A percentile compares a stretch with the other conserved stretches of the same genome.
Conservation (phyloP, 495 filamentous ascomycete genomes). For the Xylaria flabelliformis region DNA sequence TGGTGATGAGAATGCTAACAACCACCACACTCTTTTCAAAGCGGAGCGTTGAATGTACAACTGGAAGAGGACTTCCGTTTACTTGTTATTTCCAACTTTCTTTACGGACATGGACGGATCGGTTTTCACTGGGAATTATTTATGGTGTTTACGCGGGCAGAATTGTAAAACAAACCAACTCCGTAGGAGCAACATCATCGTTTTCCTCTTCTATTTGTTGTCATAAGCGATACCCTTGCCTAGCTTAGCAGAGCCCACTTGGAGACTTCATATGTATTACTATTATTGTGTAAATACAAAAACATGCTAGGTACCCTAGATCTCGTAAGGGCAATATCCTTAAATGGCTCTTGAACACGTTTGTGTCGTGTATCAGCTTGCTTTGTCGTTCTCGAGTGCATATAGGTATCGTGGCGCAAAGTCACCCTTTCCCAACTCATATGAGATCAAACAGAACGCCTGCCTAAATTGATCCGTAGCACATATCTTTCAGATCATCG, state of each 20-base stretch:
- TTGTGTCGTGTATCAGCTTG: background rate
- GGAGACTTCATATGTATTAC: constrained; percentile 26
- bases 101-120: background rate
- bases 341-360: background rate
- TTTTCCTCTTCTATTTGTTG: constrained; percentile 31
- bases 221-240: constrained; percentile 26
- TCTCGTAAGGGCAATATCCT: background rate
- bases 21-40: background rate
- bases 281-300: constrained; percentile 34
- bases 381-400: background rate
- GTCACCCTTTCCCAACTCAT: background rate
- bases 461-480: background rate
- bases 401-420: background rate
- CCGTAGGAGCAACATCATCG: background rate
- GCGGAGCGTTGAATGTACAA: constrained; percentile 10
- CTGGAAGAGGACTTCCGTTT: constrained; percentile 21
- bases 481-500: too few relatives aligned
- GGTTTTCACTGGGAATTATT: background rate
- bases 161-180: background rate
- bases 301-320: constrained; percentile 15
- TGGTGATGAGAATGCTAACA: background rate
- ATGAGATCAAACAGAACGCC: background rate
- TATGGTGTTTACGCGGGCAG: background rate
- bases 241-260: constrained; percentile 6
- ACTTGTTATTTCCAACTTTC: constrained; percentile 24